Percentiles rank a stretch among this genome's conserved stretches.
These are phyloP conservation scores for Pseudoperonospora humuli DNA, from an alignment of 352 stramenopile species.

Conservation along the genomic window DNA sequence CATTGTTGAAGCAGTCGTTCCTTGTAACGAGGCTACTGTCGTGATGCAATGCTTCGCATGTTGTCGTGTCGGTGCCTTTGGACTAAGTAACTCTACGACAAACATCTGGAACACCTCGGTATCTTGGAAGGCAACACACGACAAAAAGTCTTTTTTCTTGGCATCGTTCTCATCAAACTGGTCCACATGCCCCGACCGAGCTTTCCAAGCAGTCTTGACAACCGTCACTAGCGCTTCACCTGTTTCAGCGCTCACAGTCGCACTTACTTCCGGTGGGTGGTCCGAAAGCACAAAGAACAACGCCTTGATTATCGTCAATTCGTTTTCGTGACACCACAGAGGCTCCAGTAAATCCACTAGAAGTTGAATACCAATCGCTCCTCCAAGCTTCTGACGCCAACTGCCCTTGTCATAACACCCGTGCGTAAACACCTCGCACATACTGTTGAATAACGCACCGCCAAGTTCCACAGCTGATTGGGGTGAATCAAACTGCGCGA, in stretches of 20 bases:
- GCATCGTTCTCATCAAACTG: conserved; percentile 26
- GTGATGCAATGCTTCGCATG: conserved; percentile 71
- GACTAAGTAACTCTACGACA: conserved; percentile 80
- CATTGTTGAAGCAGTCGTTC: conserved; percentile 53
- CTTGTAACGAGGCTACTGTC: conserved; percentile 43
- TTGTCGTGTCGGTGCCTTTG: conserved; percentile 53
- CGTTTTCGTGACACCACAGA: conserved; percentile 83
- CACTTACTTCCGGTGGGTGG: conserved; percentile 76
- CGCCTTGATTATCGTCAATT: conserved; percentile 75
- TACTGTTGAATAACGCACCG: conserved; percentile 62
- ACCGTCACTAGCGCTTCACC: conserved; percentile 49
- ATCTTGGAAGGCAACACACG: conserved; percentile 73
- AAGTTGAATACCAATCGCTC: conserved; percentile 54
- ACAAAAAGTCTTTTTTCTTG: conserved; percentile 53
- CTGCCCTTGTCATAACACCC: conserved; percentile 82
- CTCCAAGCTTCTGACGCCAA: conserved; percentile 79
- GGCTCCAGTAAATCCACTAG: conserved; percentile 58
- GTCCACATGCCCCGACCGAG: conserved; percentile 31
- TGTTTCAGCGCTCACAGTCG: conserved; percentile 65
- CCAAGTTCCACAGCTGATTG: conserved; percentile 40
- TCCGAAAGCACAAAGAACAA: conserved; percentile 86
- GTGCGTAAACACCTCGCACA: conserved; percentile 78
- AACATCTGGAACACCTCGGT: conserved; percentile 84
- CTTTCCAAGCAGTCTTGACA: conserved; percentile 50
- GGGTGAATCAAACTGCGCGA: conserved; percentile 29